Base-by-base conservation (phyloP, 2,329 filamentous ascomycete genomes). In the Metarhizium sp. region DNA sequence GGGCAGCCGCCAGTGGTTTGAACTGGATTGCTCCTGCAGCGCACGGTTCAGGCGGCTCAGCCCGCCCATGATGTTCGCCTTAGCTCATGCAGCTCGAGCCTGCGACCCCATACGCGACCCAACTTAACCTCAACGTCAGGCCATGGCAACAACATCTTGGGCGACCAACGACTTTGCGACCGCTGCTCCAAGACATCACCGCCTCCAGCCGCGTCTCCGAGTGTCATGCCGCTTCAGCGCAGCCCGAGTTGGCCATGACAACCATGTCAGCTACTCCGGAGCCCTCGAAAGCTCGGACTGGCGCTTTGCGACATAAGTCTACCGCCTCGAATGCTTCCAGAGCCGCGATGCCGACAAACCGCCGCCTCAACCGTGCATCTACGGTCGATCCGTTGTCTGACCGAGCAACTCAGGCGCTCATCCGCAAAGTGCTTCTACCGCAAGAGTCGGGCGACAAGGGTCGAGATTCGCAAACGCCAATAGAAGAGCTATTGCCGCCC, bases 401-500 rank as follows among this genome's bases (percentile, higher is more conserved):
- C 67, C 86, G 84, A 66, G 85, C 88, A n/a, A 95, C 91, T 0
- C 74, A 84, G 30, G 80, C 85, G 59, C 81, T 96, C 61, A 89
- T 96, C 71, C 88, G 91, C 58, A 86, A 90, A 51, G 85, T 86
- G 42, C 82, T 97, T 50, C 96, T 90, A 69, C 81, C 87, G n/a
- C 85, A 90, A 62, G 79, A 85, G 55, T 74, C 78, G 50, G 68
- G 75, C 61, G 75, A 87, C 71, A 76, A 86, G 62, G 80, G 79
- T 48, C 71, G 71, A 56, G 72, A 72, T 58, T 60, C 59, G 32
- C 66, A 64, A 57, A 70, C 73, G 34, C 81, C 89, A 51, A 85
- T 95, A 62, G 85, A 95, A 58, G 87, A 92, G 62, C 76, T 96
- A 47, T 76, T 99, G 49, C 94, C 92, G 57, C 91, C 92, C 43